phyloP scores from a whole-genome alignment of 495 filamentous ascomycete genomes.

The Penicillium chermesinum region DNA sequence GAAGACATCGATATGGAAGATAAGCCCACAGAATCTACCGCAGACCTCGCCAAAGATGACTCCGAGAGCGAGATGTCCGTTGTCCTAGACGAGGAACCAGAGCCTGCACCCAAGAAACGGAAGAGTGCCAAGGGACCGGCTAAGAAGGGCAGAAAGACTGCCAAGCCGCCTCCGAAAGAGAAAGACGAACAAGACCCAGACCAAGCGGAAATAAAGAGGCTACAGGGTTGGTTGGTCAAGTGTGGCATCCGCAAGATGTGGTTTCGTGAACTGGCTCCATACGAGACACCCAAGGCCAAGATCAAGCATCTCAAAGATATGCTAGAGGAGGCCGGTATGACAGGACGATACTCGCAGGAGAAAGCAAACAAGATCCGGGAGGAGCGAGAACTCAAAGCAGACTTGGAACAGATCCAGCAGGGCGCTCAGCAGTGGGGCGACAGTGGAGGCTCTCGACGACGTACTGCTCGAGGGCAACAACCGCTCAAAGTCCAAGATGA shows the following conservation, averaged over 20 bases:
- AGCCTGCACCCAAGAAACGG: constrained; percentile 49
- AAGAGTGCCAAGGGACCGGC: constrained; percentile 27
- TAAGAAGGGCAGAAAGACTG: constrained; percentile 34
- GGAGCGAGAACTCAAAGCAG: constrained; percentile 70
- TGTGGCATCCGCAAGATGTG: constrained; percentile 94
- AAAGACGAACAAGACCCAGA: constrained; percentile 56
- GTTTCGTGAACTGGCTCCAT: constrained; percentile 72
- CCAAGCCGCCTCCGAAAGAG: constrained; percentile 17
- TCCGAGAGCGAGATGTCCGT: constrained; percentile 79
- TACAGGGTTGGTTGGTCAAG: constrained; percentile 83
- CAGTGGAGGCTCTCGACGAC: constrained; percentile 20
- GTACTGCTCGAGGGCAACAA: constrained; percentile 6
- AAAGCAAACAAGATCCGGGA: constrained; percentile 85
- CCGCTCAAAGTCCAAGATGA: not conserved
- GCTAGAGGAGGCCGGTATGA: constrained; percentile 79
- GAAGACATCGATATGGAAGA: not conserved
- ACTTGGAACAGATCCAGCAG: constrained; percentile 76
- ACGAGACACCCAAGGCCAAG: constrained; percentile 70
- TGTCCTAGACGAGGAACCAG: constrained; percentile 65
- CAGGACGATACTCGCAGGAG: constrained; percentile 74
- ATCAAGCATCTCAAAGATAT: constrained; percentile 73
- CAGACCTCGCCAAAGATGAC: constrained; percentile 37
- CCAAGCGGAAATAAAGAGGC: constrained; percentile 79
- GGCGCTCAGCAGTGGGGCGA: constrained; percentile 73
- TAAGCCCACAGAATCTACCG: not conserved